Percentiles rank a stretch among this genome's conserved stretches.
Conservation (phyloP, 768 basidiomycete species). For the Cystofilobasidium bisporidii region DNA sequence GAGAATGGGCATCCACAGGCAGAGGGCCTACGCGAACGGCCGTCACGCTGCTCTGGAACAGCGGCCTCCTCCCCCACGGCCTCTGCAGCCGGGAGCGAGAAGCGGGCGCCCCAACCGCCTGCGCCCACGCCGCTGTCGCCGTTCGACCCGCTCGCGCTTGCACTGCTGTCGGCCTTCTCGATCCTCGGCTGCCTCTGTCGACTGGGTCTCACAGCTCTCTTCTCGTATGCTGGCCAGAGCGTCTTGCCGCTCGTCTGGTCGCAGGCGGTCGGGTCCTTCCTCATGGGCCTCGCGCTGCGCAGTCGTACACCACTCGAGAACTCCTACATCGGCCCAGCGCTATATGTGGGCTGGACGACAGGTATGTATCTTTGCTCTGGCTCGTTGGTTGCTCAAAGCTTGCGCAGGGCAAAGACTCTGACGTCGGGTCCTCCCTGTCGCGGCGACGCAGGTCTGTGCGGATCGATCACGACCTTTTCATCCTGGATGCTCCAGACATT, state of each 20-base stretch:
- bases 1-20: too few species aligned
- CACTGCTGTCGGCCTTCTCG: constrained; percentile 18
- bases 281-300: constrained; percentile 74
- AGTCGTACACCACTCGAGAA: constrained; percentile 63
- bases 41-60: not conserved
- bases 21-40: not conserved
- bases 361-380: too few species aligned
- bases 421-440: too few species aligned
- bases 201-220: constrained; percentile 23
- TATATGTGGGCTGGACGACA: constrained; percentile 23
- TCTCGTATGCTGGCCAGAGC: constrained; percentile 45
- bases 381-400: too few species aligned
- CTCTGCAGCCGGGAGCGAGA: not conserved
- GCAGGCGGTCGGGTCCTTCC: constrained; percentile 76
- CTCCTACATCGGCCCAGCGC: constrained; percentile 46
- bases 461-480: constrained; percentile 92
- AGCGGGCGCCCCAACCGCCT: not conserved
- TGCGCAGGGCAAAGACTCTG: too few species aligned
- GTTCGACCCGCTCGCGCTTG: not conserved
- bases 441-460: constrained; percentile 70
- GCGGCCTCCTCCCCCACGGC: too few species aligned
- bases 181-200: constrained; percentile 22
- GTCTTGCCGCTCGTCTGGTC: constrained; percentile 77
- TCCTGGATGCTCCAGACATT: constrained; percentile 88
- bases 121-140: not conserved